Evolutionary conservation across 768 basidiomycete genomes (phyloP), one percentile per base, ranked within the genome.

Genomic region (Lactarius trivialis): DNA sequence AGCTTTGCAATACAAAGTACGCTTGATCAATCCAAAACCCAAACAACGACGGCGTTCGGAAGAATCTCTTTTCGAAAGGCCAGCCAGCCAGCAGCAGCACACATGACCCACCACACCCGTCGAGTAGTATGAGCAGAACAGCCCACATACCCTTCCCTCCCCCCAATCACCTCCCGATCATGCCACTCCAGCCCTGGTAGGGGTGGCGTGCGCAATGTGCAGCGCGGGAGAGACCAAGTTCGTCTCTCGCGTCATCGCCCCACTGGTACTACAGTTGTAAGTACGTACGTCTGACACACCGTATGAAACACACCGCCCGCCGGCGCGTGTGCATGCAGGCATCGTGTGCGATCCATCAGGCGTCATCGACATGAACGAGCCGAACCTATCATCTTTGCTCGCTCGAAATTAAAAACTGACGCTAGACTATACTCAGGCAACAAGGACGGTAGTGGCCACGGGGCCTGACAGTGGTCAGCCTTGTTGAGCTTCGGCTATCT

Each of bases 91-190:
- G 7, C 17, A 15, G 9, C n/a, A 33, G 37, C 17, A 55, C 61
- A 63, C 52, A 55, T 63, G 61, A 58, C 51, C 50, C 15, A 1
- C n/a, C n/a, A n/a, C n/a, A n/a, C n/a, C n/a, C n/a, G n/a, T n/a
- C n/a, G n/a, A n/a, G n/a, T n/a, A n/a, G n/a, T n/a, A n/a, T n/a
- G n/a, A n/a, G n/a, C n/a, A n/a, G n/a, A n/a, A n/a, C n/a, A n/a
- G n/a, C n/a, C n/a, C n/a, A n/a, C n/a, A n/a, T n/a, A n/a, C n/a
- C n/a, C n/a, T n/a, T n/a, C n/a, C n/a, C n/a, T 24, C 37, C 45
- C 43, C 43, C 37, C 49, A 52, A 58, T 58, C 43, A 37, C 28
- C n/a, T n/a, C 28, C 24, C 54, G 26, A 57, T 62, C 41, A 57
- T 11, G 36, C 36, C 36, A n/a, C n/a, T n/a, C n/a, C n/a, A 36